These are phyloP conservation scores for Ophiocordyceps camponoti-rufipedis DNA, from an alignment of 2,329 filamentous ascomycete genomes.

Conservation along the genomic window DNA sequence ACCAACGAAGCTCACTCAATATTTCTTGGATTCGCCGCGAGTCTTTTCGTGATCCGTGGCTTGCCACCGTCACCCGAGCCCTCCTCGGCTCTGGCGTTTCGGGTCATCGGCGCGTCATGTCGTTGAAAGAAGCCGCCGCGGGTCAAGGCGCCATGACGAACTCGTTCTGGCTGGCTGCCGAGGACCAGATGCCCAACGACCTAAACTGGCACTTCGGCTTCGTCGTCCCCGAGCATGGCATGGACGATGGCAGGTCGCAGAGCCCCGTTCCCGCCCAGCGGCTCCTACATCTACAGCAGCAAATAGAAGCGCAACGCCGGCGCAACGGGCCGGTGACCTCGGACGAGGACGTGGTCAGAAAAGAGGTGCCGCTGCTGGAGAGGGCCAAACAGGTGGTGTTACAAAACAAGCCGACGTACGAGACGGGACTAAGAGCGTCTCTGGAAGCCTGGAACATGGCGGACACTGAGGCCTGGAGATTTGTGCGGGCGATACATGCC, in stretches of 20 bases:
- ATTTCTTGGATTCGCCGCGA: constrained; percentile 47
- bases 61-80: constrained; percentile 51
- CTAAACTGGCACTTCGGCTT: constrained; percentile 88
- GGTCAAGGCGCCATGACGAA: constrained; percentile 41
- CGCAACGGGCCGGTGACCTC: neutral
- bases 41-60: constrained; percentile 62
- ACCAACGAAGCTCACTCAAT: constrained; percentile 41
- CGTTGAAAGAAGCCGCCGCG: constrained; percentile 59
- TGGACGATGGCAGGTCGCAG: constrained; percentile 17
- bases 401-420: constrained; percentile 22
- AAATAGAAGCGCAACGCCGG: constrained; percentile 1
- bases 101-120: constrained; percentile 46
- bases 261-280: constrained; percentile 10
- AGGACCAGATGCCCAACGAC: constrained; percentile 43
- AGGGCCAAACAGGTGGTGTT: constrained; percentile 30
- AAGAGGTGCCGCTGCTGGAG: constrained; percentile 35
- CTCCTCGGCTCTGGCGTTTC: constrained; percentile 43
- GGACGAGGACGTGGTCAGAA: constrained; percentile 26
- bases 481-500: constrained; percentile 49
- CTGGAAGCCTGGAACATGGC: constrained; percentile 52
- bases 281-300: constrained; percentile 2
- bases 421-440: constrained; percentile 30
- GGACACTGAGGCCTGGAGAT: constrained; percentile 64
- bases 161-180: constrained; percentile 69
- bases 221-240: constrained; percentile 41